Conservation (phyloP, 1,139 yeast species). For the Candida anutae region DNA sequence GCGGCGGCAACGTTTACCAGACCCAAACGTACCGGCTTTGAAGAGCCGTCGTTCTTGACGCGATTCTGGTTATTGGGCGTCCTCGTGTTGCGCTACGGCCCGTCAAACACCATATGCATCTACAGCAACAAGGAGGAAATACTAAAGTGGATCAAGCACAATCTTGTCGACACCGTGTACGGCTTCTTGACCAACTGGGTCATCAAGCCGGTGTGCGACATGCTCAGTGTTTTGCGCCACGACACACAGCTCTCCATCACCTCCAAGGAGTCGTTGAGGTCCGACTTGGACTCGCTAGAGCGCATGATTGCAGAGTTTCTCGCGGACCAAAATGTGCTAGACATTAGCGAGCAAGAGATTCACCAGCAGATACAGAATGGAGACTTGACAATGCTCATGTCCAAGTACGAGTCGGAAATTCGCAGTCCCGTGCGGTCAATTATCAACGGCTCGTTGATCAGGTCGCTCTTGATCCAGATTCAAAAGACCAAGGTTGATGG, state of each 20-base stretch:
- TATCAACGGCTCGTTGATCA: conserved; percentile 60
- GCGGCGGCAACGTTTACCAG: too few species aligned
- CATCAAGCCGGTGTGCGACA: conserved; percentile 64
- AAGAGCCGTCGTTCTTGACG: conserved; percentile 40
- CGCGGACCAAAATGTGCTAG: conserved; percentile 27
- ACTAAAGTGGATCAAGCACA: conserved; percentile 46
- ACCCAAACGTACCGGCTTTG: conserved; percentile 10
- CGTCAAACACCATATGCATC: conserved; percentile 33
- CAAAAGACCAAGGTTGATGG: conserved; percentile 97
- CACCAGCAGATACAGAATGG: conserved; percentile 49
- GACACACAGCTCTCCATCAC: conserved; percentile 75
- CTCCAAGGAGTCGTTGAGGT: conserved; percentile 67
- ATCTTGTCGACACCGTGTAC: conserved; percentile 51
- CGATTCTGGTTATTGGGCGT: conserved; percentile 64
- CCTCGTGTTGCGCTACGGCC: conserved; percentile 39
- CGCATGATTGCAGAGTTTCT: conserved; percentile 78
- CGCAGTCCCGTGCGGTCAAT: conserved; percentile 58
- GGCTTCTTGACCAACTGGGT: conserved; percentile 83
- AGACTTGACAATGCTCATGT: conserved; percentile 72
- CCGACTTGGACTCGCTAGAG: conserved; percentile 75
- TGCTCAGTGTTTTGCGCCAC: conserved; percentile 72
- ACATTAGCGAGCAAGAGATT: conserved; percentile 24
- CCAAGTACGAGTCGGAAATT: conserved; percentile 70
- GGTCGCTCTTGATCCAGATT: conserved; percentile 77
- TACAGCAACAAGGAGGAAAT: conserved; percentile 48